Conservation (phyloP, 2,329 filamentous ascomycete species). For the Harringtonia lauricola region DNA sequence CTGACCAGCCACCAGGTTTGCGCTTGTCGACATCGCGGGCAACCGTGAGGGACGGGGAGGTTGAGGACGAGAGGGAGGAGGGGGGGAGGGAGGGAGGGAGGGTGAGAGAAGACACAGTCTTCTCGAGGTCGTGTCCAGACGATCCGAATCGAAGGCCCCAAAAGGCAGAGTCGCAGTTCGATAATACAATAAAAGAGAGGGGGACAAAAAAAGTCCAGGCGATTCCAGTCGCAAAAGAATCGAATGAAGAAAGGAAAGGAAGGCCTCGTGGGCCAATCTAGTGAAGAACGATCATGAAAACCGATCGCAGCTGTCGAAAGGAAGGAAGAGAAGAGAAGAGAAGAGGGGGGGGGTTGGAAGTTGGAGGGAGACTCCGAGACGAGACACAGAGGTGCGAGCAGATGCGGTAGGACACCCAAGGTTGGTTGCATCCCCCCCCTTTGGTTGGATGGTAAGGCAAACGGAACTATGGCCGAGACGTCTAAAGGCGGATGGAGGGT, state of each 20-base stretch:
- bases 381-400: not conserved
- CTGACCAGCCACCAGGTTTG: slow-evolving; percentile 32
- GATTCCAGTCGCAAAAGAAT: slow-evolving; percentile 31
- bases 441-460: too few relatives aligned
- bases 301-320: slow-evolving; percentile 10
- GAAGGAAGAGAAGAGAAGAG: not conserved
- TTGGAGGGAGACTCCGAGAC: too few relatives aligned
- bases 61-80: too few relatives aligned
- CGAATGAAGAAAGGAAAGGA: slow-evolving; percentile 14
- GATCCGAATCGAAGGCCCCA: slow-evolving; percentile 1
- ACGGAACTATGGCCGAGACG: slow-evolving; percentile 9
- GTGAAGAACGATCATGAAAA: slow-evolving; percentile 27
- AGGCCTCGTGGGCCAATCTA: slow-evolving; percentile 29
- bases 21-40: slow-evolving; percentile 28
- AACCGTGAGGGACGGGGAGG: too few relatives aligned
- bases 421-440: too few relatives aligned
- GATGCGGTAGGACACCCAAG: slow-evolving; percentile 9
- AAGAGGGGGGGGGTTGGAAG: too few relatives aligned
- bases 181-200: too few relatives aligned
- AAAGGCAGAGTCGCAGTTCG: slow-evolving; percentile 3
- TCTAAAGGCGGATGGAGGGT: slow-evolving; percentile 13
- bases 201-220: slow-evolving; percentile 16
- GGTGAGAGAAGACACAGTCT: slow-evolving; percentile 2
- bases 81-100: not conserved
- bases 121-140: slow-evolving; percentile 11